These are phyloP conservation scores for Chaetomiaceae sp. DNA, from an alignment of 2,329 filamentous ascomycete species.

Conservation along the genomic window DNA sequence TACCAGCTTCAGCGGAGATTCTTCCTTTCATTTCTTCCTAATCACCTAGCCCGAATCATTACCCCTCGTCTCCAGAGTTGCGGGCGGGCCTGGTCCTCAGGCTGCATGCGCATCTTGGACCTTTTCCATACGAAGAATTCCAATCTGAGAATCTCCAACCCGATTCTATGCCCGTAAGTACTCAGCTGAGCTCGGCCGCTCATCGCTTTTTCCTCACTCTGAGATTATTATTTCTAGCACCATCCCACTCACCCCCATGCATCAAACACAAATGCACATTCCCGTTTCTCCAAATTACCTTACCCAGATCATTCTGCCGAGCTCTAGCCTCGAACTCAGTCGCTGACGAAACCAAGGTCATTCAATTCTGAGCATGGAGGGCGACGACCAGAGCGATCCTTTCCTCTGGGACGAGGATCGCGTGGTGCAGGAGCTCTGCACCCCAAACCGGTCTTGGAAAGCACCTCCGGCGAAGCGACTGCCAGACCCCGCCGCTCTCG, in stretches of 20 bases:
- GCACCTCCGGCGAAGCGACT: slow-evolving; percentile 36
- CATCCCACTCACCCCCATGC: not conserved
- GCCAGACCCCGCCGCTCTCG: slow-evolving; percentile 51
- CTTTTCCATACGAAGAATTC: too few relatives aligned
- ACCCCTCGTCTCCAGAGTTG: too few relatives aligned
- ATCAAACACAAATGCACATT: not conserved
- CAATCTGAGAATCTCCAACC: too few relatives aligned
- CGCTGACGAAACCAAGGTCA: not conserved
- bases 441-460: slow-evolving; percentile 45
- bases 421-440: slow-evolving; percentile 63
- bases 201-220: not conserved
- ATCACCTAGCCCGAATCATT: too few relatives aligned
- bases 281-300: too few relatives aligned
- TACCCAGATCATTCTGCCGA: too few relatives aligned
- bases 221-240: not conserved
- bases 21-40: too few relatives aligned
- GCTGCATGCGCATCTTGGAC: too few relatives aligned
- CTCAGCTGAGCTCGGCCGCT: not conserved
- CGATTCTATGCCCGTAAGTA: slow-evolving; percentile 7
- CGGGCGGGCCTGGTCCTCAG: too few relatives aligned
- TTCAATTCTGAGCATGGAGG: slow-evolving; percentile 25
- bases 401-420: slow-evolving; percentile 67
- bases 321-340: too few relatives aligned
- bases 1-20: too few relatives aligned
- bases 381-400: slow-evolving; percentile 54